These are phyloP conservation scores for Hypsizygus marmoreus DNA, from an alignment of 768 basidiomycete genomes.

Conservation along the genomic window DNA sequence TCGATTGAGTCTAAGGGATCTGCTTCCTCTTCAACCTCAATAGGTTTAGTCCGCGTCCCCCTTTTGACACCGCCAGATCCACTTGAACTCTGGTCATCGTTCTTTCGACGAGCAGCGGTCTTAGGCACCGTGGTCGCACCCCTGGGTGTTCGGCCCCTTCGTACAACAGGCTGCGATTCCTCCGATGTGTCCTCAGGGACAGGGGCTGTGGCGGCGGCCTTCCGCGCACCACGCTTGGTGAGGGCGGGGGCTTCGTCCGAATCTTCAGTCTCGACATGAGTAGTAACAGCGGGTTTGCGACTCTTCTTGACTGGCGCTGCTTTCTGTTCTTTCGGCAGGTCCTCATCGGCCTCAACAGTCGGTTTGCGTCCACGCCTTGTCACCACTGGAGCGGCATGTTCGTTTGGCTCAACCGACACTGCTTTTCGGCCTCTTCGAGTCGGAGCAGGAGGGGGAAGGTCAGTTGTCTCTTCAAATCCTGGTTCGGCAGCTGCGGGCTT, in stretches of 20 bases:
- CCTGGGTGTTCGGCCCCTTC: constrained; percentile 11
- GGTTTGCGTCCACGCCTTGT: constrained; percentile 21
- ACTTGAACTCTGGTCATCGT: constrained; percentile 12
- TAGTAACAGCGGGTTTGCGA: constrained; percentile 19
- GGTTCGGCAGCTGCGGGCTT: constrained; percentile 22
- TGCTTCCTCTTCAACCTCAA: constrained; percentile 9
- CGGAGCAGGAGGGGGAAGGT: constrained; percentile 3
- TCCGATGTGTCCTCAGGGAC: constrained; percentile 1
- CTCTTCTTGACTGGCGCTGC: constrained; percentile 14
- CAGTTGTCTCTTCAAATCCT: constrained; percentile 4
- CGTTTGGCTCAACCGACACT: constrained; percentile 25
- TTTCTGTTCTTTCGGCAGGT: constrained; percentile 13
- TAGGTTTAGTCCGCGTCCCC: constrained; percentile 20
- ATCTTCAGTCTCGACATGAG: constrained; percentile 5
- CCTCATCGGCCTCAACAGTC: constrained; percentile 15
- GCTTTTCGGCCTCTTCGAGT: constrained; percentile 16
- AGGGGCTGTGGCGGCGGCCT: constrained; percentile 2
- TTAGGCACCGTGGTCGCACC: constrained; percentile 2
- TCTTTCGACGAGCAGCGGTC: constrained; percentile 3
- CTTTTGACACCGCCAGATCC: constrained; percentile 9
- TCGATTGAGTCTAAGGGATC: constrained; percentile 21
- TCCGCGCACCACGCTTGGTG: constrained; percentile 8
- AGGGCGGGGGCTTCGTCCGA: not conserved
- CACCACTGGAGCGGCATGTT: constrained; percentile 11
- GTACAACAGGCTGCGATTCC: constrained; percentile 2